phyloP scores from a whole-genome alignment of 345 rosid genomes.

The Raphanus sativus region DNA sequence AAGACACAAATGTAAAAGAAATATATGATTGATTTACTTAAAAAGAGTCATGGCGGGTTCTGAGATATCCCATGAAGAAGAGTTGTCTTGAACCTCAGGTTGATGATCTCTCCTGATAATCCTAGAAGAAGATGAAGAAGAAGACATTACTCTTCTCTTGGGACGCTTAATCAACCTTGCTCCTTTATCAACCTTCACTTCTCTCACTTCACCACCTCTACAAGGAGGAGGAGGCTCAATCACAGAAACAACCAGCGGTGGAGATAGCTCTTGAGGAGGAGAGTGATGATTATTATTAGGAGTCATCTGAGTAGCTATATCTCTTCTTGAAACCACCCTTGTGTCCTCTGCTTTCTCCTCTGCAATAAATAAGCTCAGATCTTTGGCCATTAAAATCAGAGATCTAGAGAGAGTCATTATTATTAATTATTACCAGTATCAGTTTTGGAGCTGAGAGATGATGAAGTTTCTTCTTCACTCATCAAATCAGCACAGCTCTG shows the following conservation, averaged over 20 bases:
- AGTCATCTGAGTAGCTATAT: slow-evolving; percentile 96
- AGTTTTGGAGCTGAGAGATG: slow-evolving; percentile 58
- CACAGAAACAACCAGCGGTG: slow-evolving; percentile 44
- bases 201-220: slow-evolving; percentile 60
- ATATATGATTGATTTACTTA: slow-evolving; percentile 44
- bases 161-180: slow-evolving; percentile 59
- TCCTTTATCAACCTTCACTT: slow-evolving; percentile 73
- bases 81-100: slow-evolving; percentile 43
- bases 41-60: slow-evolving; percentile 59
- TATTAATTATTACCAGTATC: slow-evolving; percentile 31
- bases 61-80: slow-evolving; percentile 58
- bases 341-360: slow-evolving; percentile 59
- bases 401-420: not conserved
- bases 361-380: slow-evolving; percentile 37
- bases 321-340: slow-evolving; percentile 58
- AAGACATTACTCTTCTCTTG: slow-evolving; percentile 44
- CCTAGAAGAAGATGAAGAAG: slow-evolving; percentile 24
- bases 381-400: slow-evolving; percentile 12
- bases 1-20: not conserved
- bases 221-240: slow-evolving; percentile 36
- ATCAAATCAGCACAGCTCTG: slow-evolving; percentile 64
- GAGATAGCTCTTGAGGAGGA: slow-evolving; percentile 48
- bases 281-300: slow-evolving; percentile 22
- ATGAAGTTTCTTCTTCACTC: slow-evolving; percentile 50
- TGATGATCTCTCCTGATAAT: slow-evolving; percentile 41